These are phyloP conservation scores for Nitzschia putrida DNA, from an alignment of 108 stramenopile genomes.

Conservation along the genomic window DNA sequence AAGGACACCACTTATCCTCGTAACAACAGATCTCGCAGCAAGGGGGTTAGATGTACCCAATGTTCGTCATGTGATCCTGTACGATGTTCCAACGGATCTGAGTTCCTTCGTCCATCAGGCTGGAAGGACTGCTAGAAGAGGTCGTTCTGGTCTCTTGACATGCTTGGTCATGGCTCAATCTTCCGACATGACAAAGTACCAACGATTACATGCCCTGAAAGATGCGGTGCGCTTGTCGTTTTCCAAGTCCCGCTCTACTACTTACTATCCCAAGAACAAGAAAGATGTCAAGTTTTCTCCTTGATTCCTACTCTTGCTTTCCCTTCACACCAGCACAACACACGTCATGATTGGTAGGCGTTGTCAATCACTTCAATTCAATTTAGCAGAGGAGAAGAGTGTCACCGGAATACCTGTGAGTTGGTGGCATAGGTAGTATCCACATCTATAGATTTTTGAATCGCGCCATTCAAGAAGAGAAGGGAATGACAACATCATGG, in stretches of 20 bases:
- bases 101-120: slow-evolving; percentile 90
- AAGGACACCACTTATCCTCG: slow-evolving; percentile 21
- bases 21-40: slow-evolving; percentile 90
- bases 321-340: no score
- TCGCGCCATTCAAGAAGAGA: no score
- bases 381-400: no score
- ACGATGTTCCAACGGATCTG: slow-evolving; percentile 83
- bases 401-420: no score
- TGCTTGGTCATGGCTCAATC: slow-evolving; percentile 61
- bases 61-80: slow-evolving; percentile 88
- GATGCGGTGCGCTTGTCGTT: slow-evolving; percentile 6
- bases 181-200: not conserved
- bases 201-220: slow-evolving; percentile 6
- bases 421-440: no score
- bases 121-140: slow-evolving; percentile 90
- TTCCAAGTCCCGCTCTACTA: not conserved
- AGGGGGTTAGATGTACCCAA: slow-evolving; percentile 89
- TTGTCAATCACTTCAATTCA: no score
- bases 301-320: no score
- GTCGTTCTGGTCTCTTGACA: slow-evolving; percentile 82
- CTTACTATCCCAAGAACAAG: no score
- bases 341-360: no score
- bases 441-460: no score
- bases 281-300: no score
- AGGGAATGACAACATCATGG: no score